Conservation (phyloP, 2,329 filamentous ascomycete genomes). For the Curvularia hawaiiensis region DNA sequence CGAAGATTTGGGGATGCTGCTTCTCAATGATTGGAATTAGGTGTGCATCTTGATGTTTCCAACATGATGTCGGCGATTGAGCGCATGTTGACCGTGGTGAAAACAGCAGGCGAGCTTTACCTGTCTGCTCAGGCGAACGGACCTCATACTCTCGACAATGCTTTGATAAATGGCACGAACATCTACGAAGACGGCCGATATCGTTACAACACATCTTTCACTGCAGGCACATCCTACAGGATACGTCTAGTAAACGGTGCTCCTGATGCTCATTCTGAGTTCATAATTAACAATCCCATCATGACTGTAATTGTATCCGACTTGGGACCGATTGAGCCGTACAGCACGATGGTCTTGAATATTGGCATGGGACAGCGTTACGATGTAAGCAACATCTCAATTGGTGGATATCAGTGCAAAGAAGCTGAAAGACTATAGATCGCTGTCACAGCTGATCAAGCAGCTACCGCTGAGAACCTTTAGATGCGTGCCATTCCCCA, state of each 20-base stretch:
- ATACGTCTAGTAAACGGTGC: slow-evolving; percentile 52
- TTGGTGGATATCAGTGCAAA: background rate
- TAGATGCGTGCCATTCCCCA: slow-evolving; percentile 49
- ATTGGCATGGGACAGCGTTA: slow-evolving; percentile 51
- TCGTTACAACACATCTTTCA: slow-evolving; percentile 46
- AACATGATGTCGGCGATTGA: background rate
- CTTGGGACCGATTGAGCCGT: slow-evolving; percentile 51
- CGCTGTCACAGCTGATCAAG: slow-evolving; percentile 42
- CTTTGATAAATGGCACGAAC: slow-evolving; percentile 54
- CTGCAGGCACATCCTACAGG: slow-evolving; percentile 48
- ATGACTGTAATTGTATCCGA: slow-evolving; percentile 52
- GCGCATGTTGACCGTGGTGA: background rate
- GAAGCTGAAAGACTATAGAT: slow-evolving; percentile 5
- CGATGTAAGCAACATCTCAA: slow-evolving; percentile 23
- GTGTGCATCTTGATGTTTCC: background rate
- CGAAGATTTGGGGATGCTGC: slow-evolving; percentile 50
- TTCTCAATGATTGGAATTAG: slow-evolving; percentile 52
- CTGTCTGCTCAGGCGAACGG: slow-evolving; percentile 30
- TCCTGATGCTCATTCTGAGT: slow-evolving; percentile 49
- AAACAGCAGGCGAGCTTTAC: slow-evolving; percentile 47
- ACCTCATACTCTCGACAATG: slow-evolving; percentile 49
- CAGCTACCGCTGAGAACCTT: slow-evolving; percentile 37
- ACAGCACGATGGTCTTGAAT: slow-evolving; percentile 46
- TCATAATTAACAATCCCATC: slow-evolving; percentile 52
- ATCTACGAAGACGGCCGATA: slow-evolving; percentile 39